These are phyloP conservation scores for Pouteria campechiana DNA, from an alignment of 179 eudicot species.

Conservation along the genomic window DNA sequence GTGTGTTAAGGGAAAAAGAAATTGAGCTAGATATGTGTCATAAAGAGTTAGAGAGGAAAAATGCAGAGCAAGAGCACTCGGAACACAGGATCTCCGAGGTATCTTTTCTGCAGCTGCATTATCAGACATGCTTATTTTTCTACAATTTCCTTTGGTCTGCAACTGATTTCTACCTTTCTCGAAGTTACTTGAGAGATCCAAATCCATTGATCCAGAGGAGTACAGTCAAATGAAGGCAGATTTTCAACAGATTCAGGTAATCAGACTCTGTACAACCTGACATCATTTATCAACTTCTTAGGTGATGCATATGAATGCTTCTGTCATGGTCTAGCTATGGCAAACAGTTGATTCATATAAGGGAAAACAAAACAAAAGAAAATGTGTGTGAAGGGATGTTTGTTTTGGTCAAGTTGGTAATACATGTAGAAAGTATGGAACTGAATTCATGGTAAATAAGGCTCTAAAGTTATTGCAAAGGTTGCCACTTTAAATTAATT, in stretches of 20 bases:
- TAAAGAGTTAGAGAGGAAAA: slow-evolving; percentile 42
- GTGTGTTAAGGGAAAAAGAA: slow-evolving; percentile 39
- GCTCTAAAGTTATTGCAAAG: too few species aligned
- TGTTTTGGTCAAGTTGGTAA: too few species aligned
- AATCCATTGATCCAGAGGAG: slow-evolving; percentile 56
- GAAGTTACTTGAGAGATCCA: slow-evolving; percentile 48
- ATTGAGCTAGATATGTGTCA: slow-evolving; percentile 37
- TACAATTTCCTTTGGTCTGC: background rate
- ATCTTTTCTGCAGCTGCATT: too few species aligned
- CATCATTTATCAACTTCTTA: background rate
- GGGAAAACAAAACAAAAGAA: too few species aligned
- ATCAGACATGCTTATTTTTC: background rate
- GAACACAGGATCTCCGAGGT: slow-evolving; percentile 49
- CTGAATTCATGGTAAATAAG: too few species aligned
- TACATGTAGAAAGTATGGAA: too few species aligned
- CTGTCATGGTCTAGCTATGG: too few species aligned
- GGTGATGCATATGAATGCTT: background rate
- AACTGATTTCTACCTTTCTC: background rate
- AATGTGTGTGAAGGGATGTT: too few species aligned
- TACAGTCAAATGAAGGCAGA: slow-evolving; percentile 49
- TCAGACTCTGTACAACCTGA: too few species aligned
- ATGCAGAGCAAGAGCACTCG: slow-evolving; percentile 38
- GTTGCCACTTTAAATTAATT: too few species aligned
- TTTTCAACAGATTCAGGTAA: slow-evolving; percentile 48
- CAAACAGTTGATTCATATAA: too few species aligned